phyloP scores from a whole-genome alignment of 2,329 filamentous ascomycete species.

The Periconia macrospinosa region DNA sequence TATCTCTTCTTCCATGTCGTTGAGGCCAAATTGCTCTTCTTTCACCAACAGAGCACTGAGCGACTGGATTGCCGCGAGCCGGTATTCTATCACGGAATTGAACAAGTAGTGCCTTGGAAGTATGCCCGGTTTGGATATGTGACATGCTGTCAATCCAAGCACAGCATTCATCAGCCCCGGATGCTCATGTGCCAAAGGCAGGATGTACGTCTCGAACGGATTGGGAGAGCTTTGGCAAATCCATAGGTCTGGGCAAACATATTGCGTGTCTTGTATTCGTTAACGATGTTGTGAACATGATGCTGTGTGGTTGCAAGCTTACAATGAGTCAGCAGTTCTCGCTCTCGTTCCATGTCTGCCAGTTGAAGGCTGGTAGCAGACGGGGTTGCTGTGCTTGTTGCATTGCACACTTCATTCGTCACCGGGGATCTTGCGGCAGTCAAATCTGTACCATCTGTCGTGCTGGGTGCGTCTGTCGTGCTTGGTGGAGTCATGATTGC shows the following conservation, averaged over 20 bases:
- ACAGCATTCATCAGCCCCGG: slow-evolving; percentile 10
- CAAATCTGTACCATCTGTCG: not conserved
- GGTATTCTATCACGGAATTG: slow-evolving; percentile 12
- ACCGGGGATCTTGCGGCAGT: not conserved
- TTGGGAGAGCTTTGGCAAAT: slow-evolving; percentile 3
- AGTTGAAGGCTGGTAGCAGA: not conserved
- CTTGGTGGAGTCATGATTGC: not conserved
- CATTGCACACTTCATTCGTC: not conserved
- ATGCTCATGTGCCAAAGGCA: slow-evolving; percentile 13
- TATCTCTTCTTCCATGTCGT: slow-evolving; percentile 12
- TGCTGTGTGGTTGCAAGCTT: not conserved
- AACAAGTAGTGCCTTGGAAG: slow-evolving; percentile 1
- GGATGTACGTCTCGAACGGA: slow-evolving; percentile 14
- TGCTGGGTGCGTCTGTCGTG: not conserved
- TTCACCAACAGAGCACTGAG: slow-evolving; percentile 16
- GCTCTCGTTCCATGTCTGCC: slow-evolving; percentile 3
- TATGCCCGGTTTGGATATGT: slow-evolving; percentile 7
- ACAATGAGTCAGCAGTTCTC: slow-evolving; percentile 4
- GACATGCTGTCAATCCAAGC: slow-evolving; percentile 14
- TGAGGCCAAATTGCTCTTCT: slow-evolving; percentile 12
- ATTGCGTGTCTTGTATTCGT: slow-evolving; percentile 2
- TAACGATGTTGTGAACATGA: not conserved
- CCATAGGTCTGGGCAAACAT: slow-evolving; percentile 9
- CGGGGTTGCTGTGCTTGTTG: not conserved
- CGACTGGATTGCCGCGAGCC: slow-evolving; percentile 13